Evolutionary conservation across 2,329 filamentous ascomycete species (phyloP).

Genomic region (Fusarium mangiferae): DNA sequence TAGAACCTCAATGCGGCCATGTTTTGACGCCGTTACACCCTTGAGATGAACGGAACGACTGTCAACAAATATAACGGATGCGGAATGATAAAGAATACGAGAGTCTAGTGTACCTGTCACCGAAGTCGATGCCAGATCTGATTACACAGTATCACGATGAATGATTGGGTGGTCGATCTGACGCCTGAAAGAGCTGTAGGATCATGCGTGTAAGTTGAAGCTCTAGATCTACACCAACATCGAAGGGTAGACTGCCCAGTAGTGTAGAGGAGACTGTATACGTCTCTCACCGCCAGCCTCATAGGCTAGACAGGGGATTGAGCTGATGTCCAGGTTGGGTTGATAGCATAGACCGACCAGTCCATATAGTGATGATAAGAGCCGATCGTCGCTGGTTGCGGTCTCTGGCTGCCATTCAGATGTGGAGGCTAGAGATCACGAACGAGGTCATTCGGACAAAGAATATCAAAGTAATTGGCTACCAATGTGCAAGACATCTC

Average conservation of each 20-base stretch:
- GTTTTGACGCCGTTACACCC: not conserved
- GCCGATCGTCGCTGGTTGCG: conserved; percentile 23
- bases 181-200: not conserved
- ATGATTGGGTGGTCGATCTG: not conserved
- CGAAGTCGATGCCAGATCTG: not conserved
- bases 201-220: conserved; percentile 13
- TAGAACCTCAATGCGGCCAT: not conserved
- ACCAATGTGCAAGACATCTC: not conserved
- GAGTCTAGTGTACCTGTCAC: not conserved
- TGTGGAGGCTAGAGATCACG: conserved; percentile 8
- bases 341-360: not conserved
- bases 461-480: not conserved
- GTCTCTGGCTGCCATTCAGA: not conserved
- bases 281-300: conserved; percentile 18
- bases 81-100: not conserved
- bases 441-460: conserved; percentile 8
- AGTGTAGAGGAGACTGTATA: not conserved
- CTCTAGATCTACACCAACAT: not conserved
- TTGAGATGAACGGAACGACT: not conserved
- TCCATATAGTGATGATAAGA: conserved; percentile 14
- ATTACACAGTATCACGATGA: not conserved
- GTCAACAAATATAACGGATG: not conserved
- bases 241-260: not conserved
- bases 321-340: conserved; percentile 9
- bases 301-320: not conserved